Evolutionary conservation across 352 stramenopile species (phyloP).

Genomic region (Phytophthora aleatoria): DNA sequence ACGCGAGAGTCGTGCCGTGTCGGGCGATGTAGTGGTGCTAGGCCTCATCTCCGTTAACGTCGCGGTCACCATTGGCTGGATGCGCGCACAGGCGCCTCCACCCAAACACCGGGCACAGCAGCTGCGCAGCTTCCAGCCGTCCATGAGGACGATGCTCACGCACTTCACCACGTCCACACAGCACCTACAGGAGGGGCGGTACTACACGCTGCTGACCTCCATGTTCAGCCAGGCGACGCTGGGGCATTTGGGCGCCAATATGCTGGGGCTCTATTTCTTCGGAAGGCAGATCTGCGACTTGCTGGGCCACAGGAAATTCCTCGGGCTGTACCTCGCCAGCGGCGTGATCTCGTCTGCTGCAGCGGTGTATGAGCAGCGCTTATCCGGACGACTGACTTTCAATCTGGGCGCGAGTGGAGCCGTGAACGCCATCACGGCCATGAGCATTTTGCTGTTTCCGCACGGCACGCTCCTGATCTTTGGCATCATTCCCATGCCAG

Average conservation of each 20-base stretch:
- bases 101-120: slow-evolving; percentile 32
- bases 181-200: slow-evolving; percentile 60
- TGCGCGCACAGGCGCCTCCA: slow-evolving; percentile 49
- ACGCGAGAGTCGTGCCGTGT: slow-evolving; percentile 26
- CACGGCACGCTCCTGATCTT: slow-evolving; percentile 80
- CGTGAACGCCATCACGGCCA: slow-evolving; percentile 78
- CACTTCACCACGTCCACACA: slow-evolving; percentile 79
- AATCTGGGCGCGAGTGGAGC: slow-evolving; percentile 79
- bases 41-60: slow-evolving; percentile 63
- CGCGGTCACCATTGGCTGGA: slow-evolving; percentile 64
- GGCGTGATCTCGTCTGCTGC: slow-evolving; percentile 67
- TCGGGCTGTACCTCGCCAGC: slow-evolving; percentile 75
- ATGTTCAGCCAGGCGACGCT: slow-evolving; percentile 74
- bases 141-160: slow-evolving; percentile 62
- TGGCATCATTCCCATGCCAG: slow-evolving; percentile 72
- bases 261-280: slow-evolving; percentile 82
- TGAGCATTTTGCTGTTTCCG: slow-evolving; percentile 74
- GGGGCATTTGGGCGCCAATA: slow-evolving; percentile 70
- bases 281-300: slow-evolving; percentile 71
- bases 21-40: slow-evolving; percentile 50
- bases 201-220: slow-evolving; percentile 77
- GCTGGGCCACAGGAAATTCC: slow-evolving; percentile 66
- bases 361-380: slow-evolving; percentile 65
- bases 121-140: slow-evolving; percentile 31
- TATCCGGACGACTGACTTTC: slow-evolving; percentile 42